A percentile compares a stretch with the other conserved stretches of the same genome.
Conservation (phyloP, 148 eudicot genomes). For the Simmondsia chinensis region DNA sequence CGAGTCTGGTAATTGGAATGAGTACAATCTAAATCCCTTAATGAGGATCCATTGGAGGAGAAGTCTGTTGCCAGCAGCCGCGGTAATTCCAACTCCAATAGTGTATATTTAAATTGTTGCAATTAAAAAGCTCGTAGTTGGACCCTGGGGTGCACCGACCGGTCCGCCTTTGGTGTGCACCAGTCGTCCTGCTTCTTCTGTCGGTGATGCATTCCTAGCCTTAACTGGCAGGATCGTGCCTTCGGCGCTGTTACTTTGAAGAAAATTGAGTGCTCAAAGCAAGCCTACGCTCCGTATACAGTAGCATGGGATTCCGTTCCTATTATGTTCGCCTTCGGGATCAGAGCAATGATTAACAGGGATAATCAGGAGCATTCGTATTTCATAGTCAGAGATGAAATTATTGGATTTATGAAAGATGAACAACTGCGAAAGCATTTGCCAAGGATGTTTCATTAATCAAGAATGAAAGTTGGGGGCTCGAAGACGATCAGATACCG, state of each 20-base stretch:
- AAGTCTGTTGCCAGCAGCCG: constrained; percentile 1
- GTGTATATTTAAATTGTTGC: too few relatives aligned
- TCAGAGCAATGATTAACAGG: background rate
- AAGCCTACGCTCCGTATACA: background rate
- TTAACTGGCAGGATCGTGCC: too few relatives aligned
- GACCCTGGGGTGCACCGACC: background rate
- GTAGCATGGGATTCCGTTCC: background rate
- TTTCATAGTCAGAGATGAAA: too few relatives aligned
- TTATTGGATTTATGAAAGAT: constrained; percentile 36
- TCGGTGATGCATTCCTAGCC: too few relatives aligned
- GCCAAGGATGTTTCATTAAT: constrained; percentile 43
- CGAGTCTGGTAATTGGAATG: too few relatives aligned
- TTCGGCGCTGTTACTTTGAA: background rate
- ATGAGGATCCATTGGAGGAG: constrained; percentile 1
- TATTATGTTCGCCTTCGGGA: background rate
- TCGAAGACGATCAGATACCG: too few relatives aligned
- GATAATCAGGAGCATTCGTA: background rate
- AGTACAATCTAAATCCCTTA: too few relatives aligned
- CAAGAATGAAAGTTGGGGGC: too few relatives aligned
- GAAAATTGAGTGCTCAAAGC: too few relatives aligned
- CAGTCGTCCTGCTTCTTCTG: too few relatives aligned
- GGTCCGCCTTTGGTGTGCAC: too few relatives aligned
- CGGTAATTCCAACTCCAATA: constrained; percentile 2
- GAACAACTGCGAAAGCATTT: constrained; percentile 38
- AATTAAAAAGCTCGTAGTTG: background rate